These are phyloP conservation scores for Aurantiochytrium sp. DNA, from an alignment of 108 stramenopile species.

Conservation along the genomic window DNA sequence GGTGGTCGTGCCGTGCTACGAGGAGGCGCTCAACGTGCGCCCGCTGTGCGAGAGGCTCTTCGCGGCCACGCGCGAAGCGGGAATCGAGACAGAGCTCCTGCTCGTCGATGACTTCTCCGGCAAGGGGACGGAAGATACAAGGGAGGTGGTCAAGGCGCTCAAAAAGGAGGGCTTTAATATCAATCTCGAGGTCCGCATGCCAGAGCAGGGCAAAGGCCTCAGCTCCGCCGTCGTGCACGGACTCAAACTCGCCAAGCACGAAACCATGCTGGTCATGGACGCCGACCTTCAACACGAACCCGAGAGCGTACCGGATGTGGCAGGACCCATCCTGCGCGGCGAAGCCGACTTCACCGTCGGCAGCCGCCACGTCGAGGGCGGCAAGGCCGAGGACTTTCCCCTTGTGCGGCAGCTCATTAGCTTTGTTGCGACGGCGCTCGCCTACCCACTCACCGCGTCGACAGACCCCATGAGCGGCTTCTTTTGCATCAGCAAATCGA, in stretches of 20 bases:
- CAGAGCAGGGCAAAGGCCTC: neutral
- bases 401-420: neutral
- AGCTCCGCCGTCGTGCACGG: conserved; percentile 15
- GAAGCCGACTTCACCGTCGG: conserved; percentile 15
- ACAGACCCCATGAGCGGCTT: conserved; percentile 27
- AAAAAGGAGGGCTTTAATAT: neutral
- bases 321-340: neutral
- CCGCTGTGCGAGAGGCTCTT: conserved; percentile 16
- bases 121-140: neutral
- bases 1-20: conserved; percentile 20
- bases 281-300: conserved; percentile 25
- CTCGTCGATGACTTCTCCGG: conserved; percentile 17
- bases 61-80: neutral
- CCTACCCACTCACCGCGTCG: neutral
- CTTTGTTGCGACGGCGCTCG: conserved; percentile 8
- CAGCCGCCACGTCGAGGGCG: neutral
- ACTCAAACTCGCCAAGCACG: neutral
- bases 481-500: neutral
- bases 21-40: conserved; percentile 16
- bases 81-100: neutral
- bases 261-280: conserved; percentile 1
- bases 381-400: neutral
- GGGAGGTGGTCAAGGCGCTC: neutral
- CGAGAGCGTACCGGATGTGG: conserved; percentile 3
- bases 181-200: neutral